These are phyloP conservation scores for Vicia sativa DNA, from an alignment of 306 rosid species.

Conservation along the genomic window DNA sequence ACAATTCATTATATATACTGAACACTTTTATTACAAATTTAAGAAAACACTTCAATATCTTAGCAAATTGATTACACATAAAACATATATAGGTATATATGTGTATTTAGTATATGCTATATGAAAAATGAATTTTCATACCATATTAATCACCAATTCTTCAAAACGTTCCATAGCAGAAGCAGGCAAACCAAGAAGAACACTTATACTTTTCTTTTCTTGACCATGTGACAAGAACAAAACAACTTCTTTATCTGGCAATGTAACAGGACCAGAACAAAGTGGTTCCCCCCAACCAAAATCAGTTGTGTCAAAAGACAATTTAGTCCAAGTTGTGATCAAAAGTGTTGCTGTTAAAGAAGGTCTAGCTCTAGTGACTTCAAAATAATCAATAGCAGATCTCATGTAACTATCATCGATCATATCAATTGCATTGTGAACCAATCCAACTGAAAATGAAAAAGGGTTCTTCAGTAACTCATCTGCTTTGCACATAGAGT, in stretches of 20 bases:
- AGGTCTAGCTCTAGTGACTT: constrained; percentile 74
- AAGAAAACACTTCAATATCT: neutral
- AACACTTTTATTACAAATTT: constrained; percentile 16
- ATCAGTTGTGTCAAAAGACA: constrained; percentile 65
- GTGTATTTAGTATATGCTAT: neutral
- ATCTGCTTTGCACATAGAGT: constrained; percentile 55
- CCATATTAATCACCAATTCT: constrained; percentile 45
- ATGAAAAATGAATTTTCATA: constrained; percentile 19
- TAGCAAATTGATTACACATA: neutral
- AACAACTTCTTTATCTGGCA: constrained; percentile 72
- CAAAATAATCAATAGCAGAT: constrained; percentile 82
- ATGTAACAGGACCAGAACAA: constrained; percentile 71
- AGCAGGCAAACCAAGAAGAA: constrained; percentile 77
- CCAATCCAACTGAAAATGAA: constrained; percentile 54
- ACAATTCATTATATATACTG: neutral
- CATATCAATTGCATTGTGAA: constrained; percentile 60
- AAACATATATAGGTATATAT: neutral
- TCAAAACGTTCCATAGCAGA: constrained; percentile 77
- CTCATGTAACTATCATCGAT: constrained; percentile 69
- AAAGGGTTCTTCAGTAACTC: constrained; percentile 59
- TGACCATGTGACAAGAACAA: constrained; percentile 64
- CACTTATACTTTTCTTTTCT: constrained; percentile 58
- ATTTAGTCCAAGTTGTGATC: constrained; percentile 79
- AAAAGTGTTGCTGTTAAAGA: constrained; percentile 66
- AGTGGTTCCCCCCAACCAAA: constrained; percentile 88